Evolutionary conservation across 192 early-diverging fungal genomes (phyloP).

Genomic region (Coemansia sp.): DNA sequence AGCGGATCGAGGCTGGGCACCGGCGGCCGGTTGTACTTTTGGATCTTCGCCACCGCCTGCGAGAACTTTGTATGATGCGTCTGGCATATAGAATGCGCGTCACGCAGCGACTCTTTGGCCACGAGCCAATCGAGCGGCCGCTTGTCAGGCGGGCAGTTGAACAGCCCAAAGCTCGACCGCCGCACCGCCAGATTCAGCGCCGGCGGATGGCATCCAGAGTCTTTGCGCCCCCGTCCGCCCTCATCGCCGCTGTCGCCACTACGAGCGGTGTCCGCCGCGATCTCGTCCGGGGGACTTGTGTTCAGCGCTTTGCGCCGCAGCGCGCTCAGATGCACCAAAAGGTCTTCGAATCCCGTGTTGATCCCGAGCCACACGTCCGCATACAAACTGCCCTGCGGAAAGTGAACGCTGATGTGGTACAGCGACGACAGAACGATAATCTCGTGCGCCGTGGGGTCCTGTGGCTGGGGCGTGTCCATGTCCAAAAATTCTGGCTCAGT

Average conservation of each 20-base stretch:
- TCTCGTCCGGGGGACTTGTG: slow-evolving; percentile 34
- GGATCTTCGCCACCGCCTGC: slow-evolving; percentile 33
- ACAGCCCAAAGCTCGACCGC: slow-evolving; percentile 35
- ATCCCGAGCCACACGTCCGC: slow-evolving; percentile 53
- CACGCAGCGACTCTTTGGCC: slow-evolving; percentile 40
- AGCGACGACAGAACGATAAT: slow-evolving; percentile 41
- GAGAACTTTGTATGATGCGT: slow-evolving; percentile 40
- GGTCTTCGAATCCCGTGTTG: slow-evolving; percentile 35
- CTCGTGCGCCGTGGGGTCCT: slow-evolving; percentile 51
- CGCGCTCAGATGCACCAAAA: slow-evolving; percentile 40
- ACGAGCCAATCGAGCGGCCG: slow-evolving; percentile 38
- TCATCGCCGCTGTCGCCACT: slow-evolving; percentile 6
- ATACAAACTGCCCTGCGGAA: slow-evolving; percentile 48
- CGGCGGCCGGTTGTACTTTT: slow-evolving; percentile 11
- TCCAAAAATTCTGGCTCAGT: neutral
- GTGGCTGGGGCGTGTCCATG: slow-evolving; percentile 28
- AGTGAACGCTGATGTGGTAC: slow-evolving; percentile 53
- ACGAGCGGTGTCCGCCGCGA: slow-evolving; percentile 1
- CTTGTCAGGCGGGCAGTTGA: slow-evolving; percentile 34
- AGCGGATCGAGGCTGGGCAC: slow-evolving; percentile 32
- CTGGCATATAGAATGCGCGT: slow-evolving; percentile 28
- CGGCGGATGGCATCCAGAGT: slow-evolving; percentile 31
- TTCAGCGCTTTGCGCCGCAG: slow-evolving; percentile 47
- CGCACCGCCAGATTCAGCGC: slow-evolving; percentile 16
- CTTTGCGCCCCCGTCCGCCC: slow-evolving; percentile 19